Evolutionary conservation across 2,329 filamentous ascomycete species (phyloP).

Genomic region (Geosmithia morbida): DNA sequence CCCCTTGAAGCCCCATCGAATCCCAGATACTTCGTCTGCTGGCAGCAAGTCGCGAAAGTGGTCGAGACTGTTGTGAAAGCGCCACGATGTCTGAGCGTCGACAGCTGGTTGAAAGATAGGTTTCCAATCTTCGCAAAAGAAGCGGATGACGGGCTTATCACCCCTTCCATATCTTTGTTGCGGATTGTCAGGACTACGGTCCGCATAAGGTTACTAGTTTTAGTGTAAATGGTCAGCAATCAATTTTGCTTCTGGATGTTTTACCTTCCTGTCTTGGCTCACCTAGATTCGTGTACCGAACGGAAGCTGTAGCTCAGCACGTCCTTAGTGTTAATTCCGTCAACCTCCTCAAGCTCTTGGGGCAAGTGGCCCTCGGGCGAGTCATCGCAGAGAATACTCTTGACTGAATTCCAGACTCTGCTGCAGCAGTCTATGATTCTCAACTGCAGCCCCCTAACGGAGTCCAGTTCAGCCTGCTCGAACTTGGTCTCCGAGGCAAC

Average conservation of each 20-base stretch:
- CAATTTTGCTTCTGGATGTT: not conserved
- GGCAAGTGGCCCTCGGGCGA: conserved; percentile 82
- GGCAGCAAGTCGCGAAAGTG: conserved; percentile 72
- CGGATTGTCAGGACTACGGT: conserved; percentile 41
- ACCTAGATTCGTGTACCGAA: conserved; percentile 89
- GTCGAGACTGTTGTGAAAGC: conserved; percentile 88
- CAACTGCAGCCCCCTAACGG: conserved; percentile 27
- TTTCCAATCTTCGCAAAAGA: conserved; percentile 55
- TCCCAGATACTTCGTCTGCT: conserved; percentile 37
- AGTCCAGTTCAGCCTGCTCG: conserved; percentile 17
- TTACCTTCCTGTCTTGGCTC: conserved; percentile 7
- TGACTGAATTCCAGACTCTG: conserved; percentile 65
- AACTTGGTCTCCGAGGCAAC: conserved; percentile 28
- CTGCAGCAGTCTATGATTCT: conserved; percentile 46
- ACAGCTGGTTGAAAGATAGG: conserved; percentile 69
- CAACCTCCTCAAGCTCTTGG: conserved; percentile 57
- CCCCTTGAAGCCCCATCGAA: conserved; percentile 8
- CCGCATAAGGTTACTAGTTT: conserved; percentile 53
- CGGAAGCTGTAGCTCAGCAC: conserved; percentile 90
- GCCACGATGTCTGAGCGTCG: conserved; percentile 73
- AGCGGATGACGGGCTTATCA: conserved; percentile 30
- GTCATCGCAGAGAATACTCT: conserved; percentile 74
- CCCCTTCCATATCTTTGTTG: conserved; percentile 25
- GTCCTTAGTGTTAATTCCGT: conserved; percentile 71
- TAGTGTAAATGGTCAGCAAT: not conserved